Percentiles rank a stretch among this genome's conserved stretches.
These are phyloP conservation scores for Actinomortierella wolfii DNA, from an alignment of 371 early-diverging fungal genomes.

Conservation along the genomic window DNA sequence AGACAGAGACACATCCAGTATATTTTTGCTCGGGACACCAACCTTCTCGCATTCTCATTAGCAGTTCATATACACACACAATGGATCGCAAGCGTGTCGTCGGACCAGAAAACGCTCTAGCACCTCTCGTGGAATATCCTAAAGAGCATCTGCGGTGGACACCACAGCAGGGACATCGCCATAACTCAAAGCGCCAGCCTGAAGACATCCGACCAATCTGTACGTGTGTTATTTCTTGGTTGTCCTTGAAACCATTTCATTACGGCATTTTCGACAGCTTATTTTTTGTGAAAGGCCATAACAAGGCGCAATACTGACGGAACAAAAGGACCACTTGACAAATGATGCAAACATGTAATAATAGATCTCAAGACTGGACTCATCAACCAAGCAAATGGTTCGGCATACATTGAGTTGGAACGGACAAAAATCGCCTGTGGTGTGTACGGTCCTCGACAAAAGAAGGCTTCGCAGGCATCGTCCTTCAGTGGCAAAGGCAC, in stretches of 20 bases:
- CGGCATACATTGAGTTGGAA: constrained; percentile 88
- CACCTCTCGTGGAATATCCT: constrained; percentile 60
- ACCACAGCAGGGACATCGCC: constrained; percentile 20
- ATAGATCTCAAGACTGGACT: constrained; percentile 83
- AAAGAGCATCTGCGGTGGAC: constrained; percentile 41
- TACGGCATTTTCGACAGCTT: constrained; percentile 1
- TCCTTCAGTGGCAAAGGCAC: constrained; percentile 65
- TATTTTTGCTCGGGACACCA: no score
- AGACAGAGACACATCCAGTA: no score
- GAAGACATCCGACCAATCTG: constrained; percentile 69
- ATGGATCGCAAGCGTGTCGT: constrained; percentile 80
- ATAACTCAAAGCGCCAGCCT: constrained; percentile 54
- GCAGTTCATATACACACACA: not conserved
- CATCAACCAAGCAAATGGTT: constrained; percentile 86
- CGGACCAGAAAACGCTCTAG: constrained; percentile 76
- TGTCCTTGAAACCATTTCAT: no score
- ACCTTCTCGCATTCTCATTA: no score
- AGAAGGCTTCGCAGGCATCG: constrained; percentile 45
- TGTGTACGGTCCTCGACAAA: constrained; percentile 85
- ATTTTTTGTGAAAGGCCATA: not conserved
- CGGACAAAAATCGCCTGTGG: constrained; percentile 89
- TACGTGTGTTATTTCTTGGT: constrained; percentile 48
- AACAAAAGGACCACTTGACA: no score
- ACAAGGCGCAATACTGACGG: no score
- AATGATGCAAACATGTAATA: no score